Evolutionary conservation across 257 asterid genomes (phyloP), one percentile per base, ranked within the genome.

Genomic region (Verbena officinalis): DNA sequence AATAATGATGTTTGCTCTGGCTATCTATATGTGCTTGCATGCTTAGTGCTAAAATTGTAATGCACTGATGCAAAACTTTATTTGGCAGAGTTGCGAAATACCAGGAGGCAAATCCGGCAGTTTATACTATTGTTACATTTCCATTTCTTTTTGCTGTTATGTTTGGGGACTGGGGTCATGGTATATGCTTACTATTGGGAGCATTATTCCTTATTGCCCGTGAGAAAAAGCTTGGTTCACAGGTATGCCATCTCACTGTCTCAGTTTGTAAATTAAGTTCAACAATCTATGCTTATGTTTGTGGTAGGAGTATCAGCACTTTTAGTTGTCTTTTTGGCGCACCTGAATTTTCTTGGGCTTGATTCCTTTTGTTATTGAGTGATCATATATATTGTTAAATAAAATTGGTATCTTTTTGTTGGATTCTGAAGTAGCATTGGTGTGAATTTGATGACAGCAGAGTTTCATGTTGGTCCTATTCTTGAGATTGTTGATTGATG

Each of bases 161-260:
- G 99, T 94, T 94, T 75, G 99, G 99, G 53, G 99, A 94, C 75
- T 94, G 99, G 99, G 99, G 99, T 65, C 99, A 94, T 79, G 99
- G 99, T 67, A 77, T 88, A 69, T 94, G 98, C 80, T 74, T 94
- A 69, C 79, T 94, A 33, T 70, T 91, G 77, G 98, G 96, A 70
- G 96, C 98, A 46, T 67, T 91, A 64, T 73, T 79, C 68, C 95
- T 94, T 56, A 78, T 88, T 56, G 84, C 90, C 33, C 89, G 78
- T 43, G 98, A 94, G 77, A 88, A 81, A 49, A 86, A 80, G 75
- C 75, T 86, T 61, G 71, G 95, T 72, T 82, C 98, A 51, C 97
- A 95, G 96, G 99, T 91, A 82, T 69, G 76, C 45, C 45, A 39
- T 68, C 71, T 34, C 67, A 40, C 46, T 69, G 40, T 62, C 14